Conservation (phyloP, 352 stramenopile genomes). For the Elongisporangium anandrum region DNA sequence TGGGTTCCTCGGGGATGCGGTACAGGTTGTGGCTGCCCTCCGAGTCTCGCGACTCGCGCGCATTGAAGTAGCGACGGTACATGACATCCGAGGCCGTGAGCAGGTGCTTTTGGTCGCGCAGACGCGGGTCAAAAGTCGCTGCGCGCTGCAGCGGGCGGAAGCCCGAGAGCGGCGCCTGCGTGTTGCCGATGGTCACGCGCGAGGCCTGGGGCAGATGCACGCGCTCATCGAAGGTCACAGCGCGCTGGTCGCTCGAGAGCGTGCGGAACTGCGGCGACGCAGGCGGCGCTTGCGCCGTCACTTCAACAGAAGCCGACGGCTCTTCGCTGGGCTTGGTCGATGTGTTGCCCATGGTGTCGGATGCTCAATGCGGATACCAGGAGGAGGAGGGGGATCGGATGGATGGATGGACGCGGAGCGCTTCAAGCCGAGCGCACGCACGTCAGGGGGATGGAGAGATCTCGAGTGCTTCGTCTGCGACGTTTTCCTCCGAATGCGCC, state of each 20-base stretch:
- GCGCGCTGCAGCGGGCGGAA: conserved; percentile 75
- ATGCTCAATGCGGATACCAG: neutral
- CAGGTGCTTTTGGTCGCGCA: conserved; percentile 50
- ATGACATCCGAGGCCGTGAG: conserved; percentile 77
- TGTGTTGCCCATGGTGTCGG: neutral
- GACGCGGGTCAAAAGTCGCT: conserved; percentile 71
- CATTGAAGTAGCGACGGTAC: conserved; percentile 82
- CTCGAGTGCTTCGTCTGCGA: neutral
- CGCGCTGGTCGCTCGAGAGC: conserved; percentile 67
- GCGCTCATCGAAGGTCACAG: conserved; percentile 80
- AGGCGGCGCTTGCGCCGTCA: neutral
- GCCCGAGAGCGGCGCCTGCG: conserved; percentile 41
- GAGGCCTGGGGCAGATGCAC: conserved; percentile 39
- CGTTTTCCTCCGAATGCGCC: neutral
- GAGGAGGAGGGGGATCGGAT: neutral
- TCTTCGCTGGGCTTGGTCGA: neutral
- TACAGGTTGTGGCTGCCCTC: conserved; percentile 38
- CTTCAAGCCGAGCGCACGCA: neutral
- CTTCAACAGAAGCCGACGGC: neutral
- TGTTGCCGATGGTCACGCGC: conserved; percentile 39
- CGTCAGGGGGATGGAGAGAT: neutral
- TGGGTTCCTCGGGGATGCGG: conserved; percentile 49
- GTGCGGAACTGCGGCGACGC: conserved; percentile 38
- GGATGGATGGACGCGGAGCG: neutral
- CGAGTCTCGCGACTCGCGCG: conserved; percentile 47